Base-by-base conservation (phyloP, 345 rosid species). In the Cochlearia excelsa region DNA sequence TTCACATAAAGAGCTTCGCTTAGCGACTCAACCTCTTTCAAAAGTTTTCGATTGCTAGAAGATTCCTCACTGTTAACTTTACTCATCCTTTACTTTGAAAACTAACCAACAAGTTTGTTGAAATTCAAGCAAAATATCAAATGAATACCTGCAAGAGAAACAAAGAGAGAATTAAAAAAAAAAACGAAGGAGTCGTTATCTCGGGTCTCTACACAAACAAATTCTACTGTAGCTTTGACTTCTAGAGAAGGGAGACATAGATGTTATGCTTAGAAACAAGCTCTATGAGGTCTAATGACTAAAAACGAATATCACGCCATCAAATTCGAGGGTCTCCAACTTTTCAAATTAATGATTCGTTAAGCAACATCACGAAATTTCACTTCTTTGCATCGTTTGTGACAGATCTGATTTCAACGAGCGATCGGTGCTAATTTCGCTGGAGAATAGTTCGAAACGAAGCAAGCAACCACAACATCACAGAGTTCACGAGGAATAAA, bases 21-120 rank as follows among this genome's bases (percentile, higher is more conserved):
- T 57, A 92, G 79, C 26, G 83, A 76, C 76, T 86, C 88, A 0
- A 92, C 87, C 39, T 92, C 98, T 41, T 74, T 76, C 60, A 86
- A 67, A 72, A 88, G 72, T 71, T 79, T 83, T 29, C 58, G 76
- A 53, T 69, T 69, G 58, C 81, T 78, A n/a, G 90, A 72, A 59
- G 75, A 45, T 75, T 81, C 70, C 75, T 80, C 41, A 76, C 82
- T 42, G 39, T 57, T 72, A 74, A 77, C 81, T 78, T 85, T 71
- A 79, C 65, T 66, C 76, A 75, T 74, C 73, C 81, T 54, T 62
- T 76, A 75, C 68, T 79, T 30, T 10, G 10, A 51, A 29, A 51
- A 34, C 38, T 11, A 46, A 46, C 38, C 63, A 31, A 51, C 54
- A 56, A 55, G 33, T n/a, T n/a, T n/a, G n/a, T n/a, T n/a, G n/a